A percentile compares a stretch with the other conserved stretches of the same genome.
These are phyloP conservation scores for Camelina laxa DNA, from an alignment of 345 rosid genomes.

Conservation along the genomic window DNA sequence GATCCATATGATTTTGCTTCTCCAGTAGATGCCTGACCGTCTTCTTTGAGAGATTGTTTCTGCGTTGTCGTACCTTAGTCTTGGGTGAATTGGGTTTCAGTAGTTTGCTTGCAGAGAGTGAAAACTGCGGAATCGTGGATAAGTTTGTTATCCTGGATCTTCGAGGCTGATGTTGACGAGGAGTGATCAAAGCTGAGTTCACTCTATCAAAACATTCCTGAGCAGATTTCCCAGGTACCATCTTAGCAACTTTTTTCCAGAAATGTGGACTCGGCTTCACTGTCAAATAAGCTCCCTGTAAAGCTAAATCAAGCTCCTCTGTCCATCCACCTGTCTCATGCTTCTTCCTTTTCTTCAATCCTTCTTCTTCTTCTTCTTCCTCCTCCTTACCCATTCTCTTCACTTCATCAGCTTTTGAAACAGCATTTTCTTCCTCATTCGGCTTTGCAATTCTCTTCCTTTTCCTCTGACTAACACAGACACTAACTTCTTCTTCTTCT, in stretches of 20 bases:
- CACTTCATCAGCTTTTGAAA: constrained; percentile 28
- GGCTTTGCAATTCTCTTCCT: constrained; percentile 24
- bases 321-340: constrained; percentile 65
- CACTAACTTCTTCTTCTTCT: constrained; percentile 30
- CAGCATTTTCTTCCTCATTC: constrained; percentile 13
- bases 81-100: constrained; percentile 52
- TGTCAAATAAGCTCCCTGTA: constrained; percentile 76
- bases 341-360: constrained; percentile 39
- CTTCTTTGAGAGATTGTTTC: constrained; percentile 54
- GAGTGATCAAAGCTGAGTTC: constrained; percentile 64
- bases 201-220: constrained; percentile 84
- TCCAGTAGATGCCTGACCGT: constrained; percentile 61
- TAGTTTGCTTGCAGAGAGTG: constrained; percentile 75
- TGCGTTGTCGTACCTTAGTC: constrained; percentile 47
- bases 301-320: constrained; percentile 64
- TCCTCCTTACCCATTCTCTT: constrained; percentile 22
- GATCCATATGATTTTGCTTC: constrained; percentile 56
- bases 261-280: constrained; percentile 75
- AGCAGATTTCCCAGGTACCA: constrained; percentile 88
- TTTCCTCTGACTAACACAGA: constrained; percentile 20
- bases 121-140: constrained; percentile 52
- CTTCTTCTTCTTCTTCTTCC: constrained; percentile 35
- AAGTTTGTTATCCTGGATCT: constrained; percentile 52
- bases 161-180: constrained; percentile 59
- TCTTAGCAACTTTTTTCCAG: constrained; percentile 81